Base-by-base conservation (phyloP, 75 land plant species). In the Pseudotsuga menziesii region DNA sequence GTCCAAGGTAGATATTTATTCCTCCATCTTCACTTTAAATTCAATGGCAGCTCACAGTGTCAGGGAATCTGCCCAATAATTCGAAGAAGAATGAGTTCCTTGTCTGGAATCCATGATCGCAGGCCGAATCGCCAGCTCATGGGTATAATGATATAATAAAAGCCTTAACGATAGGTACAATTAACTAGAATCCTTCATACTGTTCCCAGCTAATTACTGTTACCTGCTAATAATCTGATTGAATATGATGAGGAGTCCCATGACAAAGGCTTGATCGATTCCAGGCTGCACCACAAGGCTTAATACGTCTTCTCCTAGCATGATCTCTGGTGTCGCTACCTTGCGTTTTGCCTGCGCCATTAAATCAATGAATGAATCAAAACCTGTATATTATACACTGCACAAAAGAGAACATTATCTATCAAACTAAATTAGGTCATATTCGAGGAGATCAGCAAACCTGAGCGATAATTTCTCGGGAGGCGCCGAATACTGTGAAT, bases 221-320 rank as follows among this genome's bases (percentile, higher is more conserved):
- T 48, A 48, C 54, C 54, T 48, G 54, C 54, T 11, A 48, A 48
- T 9, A 48, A 88, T 83, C 19, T 83, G 58, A 39, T 85, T 79
- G 69, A 74, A 54, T 3, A 85, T 85, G 29, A 78, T 54, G 7
- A 85, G 83, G 7, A 88, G 71, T n/a, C 83, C 85, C 69, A 88
- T 79, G 23, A 88, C 58, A 4, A 85, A 48, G 14, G 85, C 81
- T 59, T 59, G 83, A 57, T 88, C 90, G 7, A 77, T 14, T 4
- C 77, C 48, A 3, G 83, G 85, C 29, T 83, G 80, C 55, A 85
- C 81, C 54, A 75, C 83, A 26, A 88, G 71, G 23, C 57, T 66
- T 17, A 88, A 64, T 39, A 88, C 90, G 81, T 88, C 90, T 17
- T 81, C 78, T 48, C 88, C 88, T 44, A 88, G 29, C 60, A 44